Conservation (phyloP, 1,284 basidiomycete species). For the Malassezia globosa region DNA sequence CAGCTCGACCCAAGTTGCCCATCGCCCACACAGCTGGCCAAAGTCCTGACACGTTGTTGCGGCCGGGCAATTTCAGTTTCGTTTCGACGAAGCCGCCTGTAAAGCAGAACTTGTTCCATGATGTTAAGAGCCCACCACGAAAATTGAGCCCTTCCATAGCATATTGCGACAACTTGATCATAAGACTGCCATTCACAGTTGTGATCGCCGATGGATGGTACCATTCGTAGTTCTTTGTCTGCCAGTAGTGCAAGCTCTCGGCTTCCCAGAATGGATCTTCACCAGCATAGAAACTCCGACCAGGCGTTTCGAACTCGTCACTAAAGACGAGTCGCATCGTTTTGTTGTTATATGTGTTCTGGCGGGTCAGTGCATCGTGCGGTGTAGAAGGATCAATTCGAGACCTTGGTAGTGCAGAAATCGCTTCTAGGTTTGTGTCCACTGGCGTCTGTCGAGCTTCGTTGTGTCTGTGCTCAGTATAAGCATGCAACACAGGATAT, state of each 20-base stretch:
- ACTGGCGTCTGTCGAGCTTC: neutral
- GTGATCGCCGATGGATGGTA: conserved; percentile 36
- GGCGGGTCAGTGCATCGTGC: conserved; percentile 13
- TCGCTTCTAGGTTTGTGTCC: conserved; percentile 3
- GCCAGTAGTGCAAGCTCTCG: conserved; percentile 35
- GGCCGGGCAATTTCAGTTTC: conserved; percentile 29
- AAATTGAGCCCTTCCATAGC: conserved; percentile 39
- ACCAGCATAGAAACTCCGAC: conserved; percentile 37
- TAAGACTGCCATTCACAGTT: conserved; percentile 26
- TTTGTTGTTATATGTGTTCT: conserved; percentile 16
- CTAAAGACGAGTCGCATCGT: conserved; percentile 37
- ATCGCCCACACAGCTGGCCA: conserved; percentile 43
- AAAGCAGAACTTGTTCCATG: conserved; percentile 46
- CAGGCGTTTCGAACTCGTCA: conserved; percentile 39
- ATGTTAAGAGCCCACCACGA: conserved; percentile 35
- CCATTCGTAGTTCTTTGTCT: conserved; percentile 34
- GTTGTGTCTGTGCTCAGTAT: neutral
- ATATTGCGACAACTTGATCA: conserved; percentile 46
- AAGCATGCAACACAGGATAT: conserved; percentile 30
- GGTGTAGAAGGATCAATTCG: conserved; percentile 40
- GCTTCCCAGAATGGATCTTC: conserved; percentile 48
- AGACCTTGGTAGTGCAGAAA: neutral
- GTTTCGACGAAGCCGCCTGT: conserved; percentile 46
- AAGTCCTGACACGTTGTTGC: conserved; percentile 22
- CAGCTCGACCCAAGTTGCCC: conserved; percentile 60